Conservation (phyloP, 441 rosid species). For the Gossypium aridum region DNA sequence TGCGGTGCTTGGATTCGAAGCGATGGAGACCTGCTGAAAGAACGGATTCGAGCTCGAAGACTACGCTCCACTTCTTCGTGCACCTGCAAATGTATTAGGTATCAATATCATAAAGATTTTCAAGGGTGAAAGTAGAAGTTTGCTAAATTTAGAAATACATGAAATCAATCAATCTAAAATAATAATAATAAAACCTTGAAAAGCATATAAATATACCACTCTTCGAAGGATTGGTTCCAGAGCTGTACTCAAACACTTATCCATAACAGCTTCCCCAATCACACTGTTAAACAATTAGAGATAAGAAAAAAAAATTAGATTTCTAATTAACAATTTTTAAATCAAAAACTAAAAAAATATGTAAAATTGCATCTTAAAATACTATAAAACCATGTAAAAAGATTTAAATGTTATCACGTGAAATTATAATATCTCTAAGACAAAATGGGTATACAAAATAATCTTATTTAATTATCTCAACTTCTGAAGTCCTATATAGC, state of each 20-base stretch:
- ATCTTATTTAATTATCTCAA: no score
- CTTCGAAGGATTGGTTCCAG: constrained; percentile 55
- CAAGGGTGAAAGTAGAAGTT: no score
- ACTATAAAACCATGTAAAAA: no score
- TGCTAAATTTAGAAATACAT: no score
- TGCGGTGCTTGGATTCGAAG: constrained; percentile 48
- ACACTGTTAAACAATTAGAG: constrained; percentile 23
- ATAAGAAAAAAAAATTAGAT: not conserved
- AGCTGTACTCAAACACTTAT: constrained; percentile 32
- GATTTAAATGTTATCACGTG: no score
- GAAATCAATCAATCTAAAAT: no score
- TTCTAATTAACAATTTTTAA: not conserved
- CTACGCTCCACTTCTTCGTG: constrained; percentile 46
- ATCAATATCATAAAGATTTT: no score
- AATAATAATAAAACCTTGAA: not conserved
- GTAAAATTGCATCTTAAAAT: not conserved
- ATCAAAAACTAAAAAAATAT: not conserved
- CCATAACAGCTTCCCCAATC: constrained; percentile 37
- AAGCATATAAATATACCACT: constrained; percentile 33
- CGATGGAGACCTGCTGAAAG: constrained; percentile 35
- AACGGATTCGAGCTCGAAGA: constrained; percentile 20
- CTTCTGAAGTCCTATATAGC: no score
- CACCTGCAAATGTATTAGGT: constrained; percentile 29
- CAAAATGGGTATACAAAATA: no score
- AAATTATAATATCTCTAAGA: no score